phyloP scores from a whole-genome alignment of 1,139 yeast species.

The Candida sanyaensis region DNA sequence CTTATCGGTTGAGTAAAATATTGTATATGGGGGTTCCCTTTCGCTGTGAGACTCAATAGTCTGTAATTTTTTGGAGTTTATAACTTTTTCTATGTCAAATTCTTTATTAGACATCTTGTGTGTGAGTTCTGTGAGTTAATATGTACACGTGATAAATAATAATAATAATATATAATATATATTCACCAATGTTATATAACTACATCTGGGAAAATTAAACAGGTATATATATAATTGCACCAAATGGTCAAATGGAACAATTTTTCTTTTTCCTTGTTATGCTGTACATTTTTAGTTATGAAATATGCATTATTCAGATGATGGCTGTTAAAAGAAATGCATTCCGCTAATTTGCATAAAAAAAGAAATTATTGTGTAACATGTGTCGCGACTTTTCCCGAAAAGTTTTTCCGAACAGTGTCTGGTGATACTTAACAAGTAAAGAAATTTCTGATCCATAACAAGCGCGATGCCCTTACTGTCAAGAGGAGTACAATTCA shows the following conservation, averaged over 20 bases:
- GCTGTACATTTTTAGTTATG: background rate
- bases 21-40: slow-evolving; percentile 18
- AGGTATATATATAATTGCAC: background rate
- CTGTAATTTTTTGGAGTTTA: slow-evolving; percentile 6
- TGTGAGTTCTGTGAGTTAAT: background rate
- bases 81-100: slow-evolving; percentile 1
- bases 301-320: background rate
- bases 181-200: background rate
- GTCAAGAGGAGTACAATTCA: too few species aligned
- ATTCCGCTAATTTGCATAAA: background rate
- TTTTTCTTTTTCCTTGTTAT: background rate
- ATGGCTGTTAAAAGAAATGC: background rate
- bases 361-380: background rate
- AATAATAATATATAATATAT: background rate
- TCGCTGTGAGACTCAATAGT: slow-evolving; percentile 4
- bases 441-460: too few species aligned
- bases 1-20: slow-evolving; percentile 18
- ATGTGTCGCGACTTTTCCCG: background rate
- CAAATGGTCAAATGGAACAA: background rate
- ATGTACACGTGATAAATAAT: background rate
- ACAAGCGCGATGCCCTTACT: too few species aligned
- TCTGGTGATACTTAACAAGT: background rate
- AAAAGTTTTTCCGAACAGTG: slow-evolving; percentile 1
- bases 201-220: background rate
- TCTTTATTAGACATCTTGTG: background rate